Conservation (phyloP, 2,329 filamentous ascomycete genomes). For the Diaporthe vaccinii region DNA sequence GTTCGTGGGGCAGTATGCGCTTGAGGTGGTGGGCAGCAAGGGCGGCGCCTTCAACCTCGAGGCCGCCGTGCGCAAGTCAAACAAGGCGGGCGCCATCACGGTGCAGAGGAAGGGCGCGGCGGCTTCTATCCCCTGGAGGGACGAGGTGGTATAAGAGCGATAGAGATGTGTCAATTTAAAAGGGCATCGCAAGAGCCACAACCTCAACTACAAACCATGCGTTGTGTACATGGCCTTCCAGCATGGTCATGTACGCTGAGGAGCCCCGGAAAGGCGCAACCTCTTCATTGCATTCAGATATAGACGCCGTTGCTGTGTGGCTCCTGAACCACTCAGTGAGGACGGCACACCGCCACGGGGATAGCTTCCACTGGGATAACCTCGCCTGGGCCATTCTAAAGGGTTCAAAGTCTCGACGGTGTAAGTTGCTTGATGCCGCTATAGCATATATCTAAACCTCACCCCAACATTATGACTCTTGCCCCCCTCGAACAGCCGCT, state of each 20-base stretch:
- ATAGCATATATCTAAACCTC: constrained; percentile 64
- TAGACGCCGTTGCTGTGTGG: no score
- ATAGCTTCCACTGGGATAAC: no score
- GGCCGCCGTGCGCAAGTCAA: constrained; percentile 71
- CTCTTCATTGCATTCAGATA: no score
- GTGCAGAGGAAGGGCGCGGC: constrained; percentile 76
- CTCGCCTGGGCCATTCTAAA: no score
- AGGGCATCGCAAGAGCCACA: background rate
- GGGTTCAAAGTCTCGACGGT: no score
- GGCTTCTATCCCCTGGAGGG: constrained; percentile 75
- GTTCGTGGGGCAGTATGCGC: constrained; percentile 89
- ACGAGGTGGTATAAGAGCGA: constrained; percentile 53
- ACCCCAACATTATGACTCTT: constrained; percentile 44
- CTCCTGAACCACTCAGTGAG: no score
- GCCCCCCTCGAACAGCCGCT: constrained; percentile 53
- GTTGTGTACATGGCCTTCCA: background rate
- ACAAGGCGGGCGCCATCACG: constrained; percentile 74
- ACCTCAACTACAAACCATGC: background rate
- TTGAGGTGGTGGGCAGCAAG: constrained; percentile 71
- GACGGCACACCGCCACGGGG: no score
- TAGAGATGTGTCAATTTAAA: background rate
- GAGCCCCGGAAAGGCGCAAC: no score
- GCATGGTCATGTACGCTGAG: background rate
- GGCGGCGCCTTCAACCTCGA: constrained; percentile 64
- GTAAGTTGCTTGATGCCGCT: background rate